These are phyloP conservation scores for Haplosporangium gracile DNA, from an alignment of 192 early-diverging fungal genomes.

Conservation along the genomic window DNA sequence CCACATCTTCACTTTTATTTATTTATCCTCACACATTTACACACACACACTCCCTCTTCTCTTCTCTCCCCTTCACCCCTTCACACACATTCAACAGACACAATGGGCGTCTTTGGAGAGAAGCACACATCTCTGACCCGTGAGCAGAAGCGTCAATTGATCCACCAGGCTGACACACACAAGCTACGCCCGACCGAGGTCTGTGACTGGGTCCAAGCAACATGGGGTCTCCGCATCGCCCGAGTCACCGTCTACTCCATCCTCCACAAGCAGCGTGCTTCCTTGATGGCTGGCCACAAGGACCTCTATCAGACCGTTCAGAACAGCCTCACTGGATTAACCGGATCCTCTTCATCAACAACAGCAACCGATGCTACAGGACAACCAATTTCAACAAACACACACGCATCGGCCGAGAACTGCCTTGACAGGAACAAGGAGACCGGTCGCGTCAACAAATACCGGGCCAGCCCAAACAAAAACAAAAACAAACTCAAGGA, in stretches of 20 bases:
- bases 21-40: background rate
- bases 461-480: conserved; percentile 38
- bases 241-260: conserved; percentile 54
- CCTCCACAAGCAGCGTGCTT: conserved; percentile 54
- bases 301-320: conserved; percentile 50
- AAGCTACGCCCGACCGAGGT: conserved; percentile 54
- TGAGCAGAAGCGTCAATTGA: conserved; percentile 55
- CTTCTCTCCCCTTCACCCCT: background rate
- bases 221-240: conserved; percentile 54
- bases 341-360: conserved; percentile 3
- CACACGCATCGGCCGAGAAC: background rate
- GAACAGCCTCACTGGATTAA: conserved; percentile 32
- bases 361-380: background rate
- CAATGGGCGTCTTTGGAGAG: conserved; percentile 56
- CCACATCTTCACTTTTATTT: background rate
- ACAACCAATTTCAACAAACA: conserved; percentile 10
- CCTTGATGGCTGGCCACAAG: conserved; percentile 57
- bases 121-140: conserved; percentile 55
- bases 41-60: background rate
- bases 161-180: conserved; percentile 55
- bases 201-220: conserved; percentile 53
- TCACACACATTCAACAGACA: background rate
- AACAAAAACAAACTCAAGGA: conserved; percentile 37
- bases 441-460: conserved; percentile 37
- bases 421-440: conserved; percentile 30